Conservation (phyloP, 2,329 filamentous ascomycete species). For the Grosmannia huntii region DNA sequence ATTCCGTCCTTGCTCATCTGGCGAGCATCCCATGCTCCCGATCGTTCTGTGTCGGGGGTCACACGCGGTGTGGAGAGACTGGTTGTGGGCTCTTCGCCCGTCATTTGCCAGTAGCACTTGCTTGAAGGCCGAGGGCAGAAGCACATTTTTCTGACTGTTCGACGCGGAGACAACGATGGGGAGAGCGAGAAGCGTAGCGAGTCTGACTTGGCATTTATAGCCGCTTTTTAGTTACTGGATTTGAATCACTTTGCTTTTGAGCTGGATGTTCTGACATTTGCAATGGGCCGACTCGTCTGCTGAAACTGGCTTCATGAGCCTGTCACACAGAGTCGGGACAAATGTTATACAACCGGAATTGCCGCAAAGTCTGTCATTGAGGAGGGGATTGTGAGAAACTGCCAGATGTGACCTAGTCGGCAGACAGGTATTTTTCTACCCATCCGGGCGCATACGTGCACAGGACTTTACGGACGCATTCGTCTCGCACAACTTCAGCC, state of each 20-base stretch:
- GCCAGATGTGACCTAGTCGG: neutral
- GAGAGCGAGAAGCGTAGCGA: neutral
- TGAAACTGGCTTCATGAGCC: neutral
- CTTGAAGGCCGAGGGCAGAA: neutral
- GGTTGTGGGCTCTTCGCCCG: neutral
- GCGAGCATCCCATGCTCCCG: neutral
- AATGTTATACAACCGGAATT: neutral
- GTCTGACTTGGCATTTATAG: neutral
- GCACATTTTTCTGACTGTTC: neutral
- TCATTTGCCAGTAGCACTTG: conserved; percentile 2
- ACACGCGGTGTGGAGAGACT: neutral
- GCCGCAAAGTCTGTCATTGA: neutral
- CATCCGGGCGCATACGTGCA: neutral
- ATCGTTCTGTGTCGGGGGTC: neutral
- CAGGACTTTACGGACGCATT: neutral
- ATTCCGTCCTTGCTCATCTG: conserved; percentile 1
- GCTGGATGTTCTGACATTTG: neutral
- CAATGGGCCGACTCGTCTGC: neutral
- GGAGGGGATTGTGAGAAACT: neutral
- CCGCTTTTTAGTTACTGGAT: neutral
- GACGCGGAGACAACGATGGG: no score
- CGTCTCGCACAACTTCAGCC: neutral
- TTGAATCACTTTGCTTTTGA: neutral
- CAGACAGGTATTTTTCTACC: neutral
- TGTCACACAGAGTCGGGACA: neutral